Conservation (phyloP, 108 stramenopile species). For the Nitzschia sp. region DNA sequence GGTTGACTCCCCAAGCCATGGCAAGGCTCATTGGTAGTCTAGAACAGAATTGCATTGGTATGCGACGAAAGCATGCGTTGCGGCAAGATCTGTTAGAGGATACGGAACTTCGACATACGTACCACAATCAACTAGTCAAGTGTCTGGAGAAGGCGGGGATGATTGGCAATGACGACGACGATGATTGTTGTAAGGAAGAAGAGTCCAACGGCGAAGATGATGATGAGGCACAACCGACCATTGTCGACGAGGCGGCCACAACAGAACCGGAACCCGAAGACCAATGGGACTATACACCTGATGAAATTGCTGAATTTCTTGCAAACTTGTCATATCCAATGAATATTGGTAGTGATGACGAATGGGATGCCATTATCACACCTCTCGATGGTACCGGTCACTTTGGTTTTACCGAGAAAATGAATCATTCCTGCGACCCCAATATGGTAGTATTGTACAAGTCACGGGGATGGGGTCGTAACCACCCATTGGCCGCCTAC, state of each 20-base stretch:
- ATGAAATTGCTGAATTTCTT: slow-evolving; percentile 58
- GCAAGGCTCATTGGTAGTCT: slow-evolving; percentile 53
- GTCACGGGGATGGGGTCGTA: slow-evolving; percentile 44
- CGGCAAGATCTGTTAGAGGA: slow-evolving; percentile 45
- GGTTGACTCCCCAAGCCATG: slow-evolving; percentile 43
- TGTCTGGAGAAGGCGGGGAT: slow-evolving; percentile 53
- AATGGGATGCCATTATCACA: slow-evolving; percentile 57
- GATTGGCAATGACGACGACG: slow-evolving; percentile 49
- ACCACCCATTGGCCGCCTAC: slow-evolving; percentile 57
- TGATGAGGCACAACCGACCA: not conserved
- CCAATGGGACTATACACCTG: slow-evolving; percentile 43
- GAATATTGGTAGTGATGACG: slow-evolving; percentile 43
- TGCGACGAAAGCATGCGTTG: slow-evolving; percentile 53
- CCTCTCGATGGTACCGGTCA: slow-evolving; percentile 90
- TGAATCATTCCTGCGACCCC: slow-evolving; percentile 88
- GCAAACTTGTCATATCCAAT: slow-evolving; percentile 26
- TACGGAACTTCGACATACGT: slow-evolving; percentile 29
- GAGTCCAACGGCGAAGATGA: slow-evolving; percentile 4
- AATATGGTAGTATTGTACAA: slow-evolving; percentile 66
- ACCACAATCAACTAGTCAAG: slow-evolving; percentile 42
- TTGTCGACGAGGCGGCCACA: not conserved
- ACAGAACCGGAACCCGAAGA: slow-evolving; percentile 11
- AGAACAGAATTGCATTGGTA: slow-evolving; percentile 66
- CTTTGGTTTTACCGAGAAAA: slow-evolving; percentile 70
- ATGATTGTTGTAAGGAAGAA: slow-evolving; percentile 13